Base-by-base conservation (phyloP, 1,284 basidiomycete species). In the Tilletia walkeri region DNA sequence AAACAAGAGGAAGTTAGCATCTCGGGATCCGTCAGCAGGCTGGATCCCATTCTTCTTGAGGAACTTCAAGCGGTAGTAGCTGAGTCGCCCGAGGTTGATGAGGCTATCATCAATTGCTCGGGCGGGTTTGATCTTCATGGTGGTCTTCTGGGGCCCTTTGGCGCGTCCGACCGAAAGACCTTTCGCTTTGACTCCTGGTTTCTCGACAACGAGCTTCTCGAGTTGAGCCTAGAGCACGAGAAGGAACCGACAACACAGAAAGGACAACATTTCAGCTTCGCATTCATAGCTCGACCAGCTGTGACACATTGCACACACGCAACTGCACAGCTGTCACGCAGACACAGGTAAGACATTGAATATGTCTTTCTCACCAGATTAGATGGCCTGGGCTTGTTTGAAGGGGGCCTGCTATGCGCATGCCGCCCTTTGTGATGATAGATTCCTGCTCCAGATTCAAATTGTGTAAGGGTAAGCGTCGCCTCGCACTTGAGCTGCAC, bases 1-100 rank as follows among this genome's bases (percentile, higher is more conserved):
- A 38, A 63, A 41, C 30, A 63, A 41, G n/a, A 39, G 30, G 38
- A 63, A 63, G 59, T 63, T 63, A 63, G 59, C 59, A 63, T 63
- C 59, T 16, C 59, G 59, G 36, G 59, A 63, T 38, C 59, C 59
- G 41, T 63, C 38, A 2, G 59, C 30, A 4, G 36, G 30, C 59
- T 63, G 36, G n/a, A 63, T 63, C 14, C 59, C 59, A n/a, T 41
- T 63, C 59, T 38, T 12, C 38, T 63, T 34, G 7, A 63, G n/a
- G 36, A 63, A 39, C 38, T 63, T 63, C 10, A 38, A 16, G 59
- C 59, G 59, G 38, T 38, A 39, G 59, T 63, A 63, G 18, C 18
- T 39, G 12, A 63, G 16, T 36, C 30, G 59, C 59, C 59, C 59
- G 10, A 63, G 59, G 14, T 63, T 63, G 59, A 63, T 39, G 59